Conservation (phyloP, 2,329 filamentous ascomycete genomes). For the Tympanopsis confertula region DNA sequence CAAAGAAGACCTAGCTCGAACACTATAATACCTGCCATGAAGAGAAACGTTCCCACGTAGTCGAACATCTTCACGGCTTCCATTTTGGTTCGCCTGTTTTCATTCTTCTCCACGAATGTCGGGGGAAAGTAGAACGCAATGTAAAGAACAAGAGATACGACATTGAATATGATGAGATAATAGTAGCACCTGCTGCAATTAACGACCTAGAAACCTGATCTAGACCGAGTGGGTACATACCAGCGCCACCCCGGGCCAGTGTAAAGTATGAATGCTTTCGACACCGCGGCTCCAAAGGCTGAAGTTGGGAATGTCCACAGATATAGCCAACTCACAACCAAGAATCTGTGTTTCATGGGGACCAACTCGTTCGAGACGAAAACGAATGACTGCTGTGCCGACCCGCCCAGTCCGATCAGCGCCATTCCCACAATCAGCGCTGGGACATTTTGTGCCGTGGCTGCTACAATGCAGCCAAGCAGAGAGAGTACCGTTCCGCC, state of each 20-base stretch:
- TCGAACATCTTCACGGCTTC: slow-evolving; percentile 16
- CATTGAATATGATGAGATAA: slow-evolving; percentile 15
- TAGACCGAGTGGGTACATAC: too few relatives aligned
- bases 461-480: slow-evolving; percentile 22
- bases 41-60: slow-evolving; percentile 16
- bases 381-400: slow-evolving; percentile 22
- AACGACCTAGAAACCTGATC: too few relatives aligned
- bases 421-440: slow-evolving; percentile 22
- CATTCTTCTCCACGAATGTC: slow-evolving; percentile 16
- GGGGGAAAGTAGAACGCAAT: slow-evolving; percentile 20
- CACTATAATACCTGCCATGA: slow-evolving; percentile 14
- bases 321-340: slow-evolving; percentile 18
- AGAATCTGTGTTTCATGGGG: slow-evolving; percentile 20
- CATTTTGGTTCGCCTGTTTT: slow-evolving; percentile 9
- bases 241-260: slow-evolving; percentile 14
- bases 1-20: slow-evolving; percentile 18
- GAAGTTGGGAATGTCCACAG: slow-evolving; percentile 16
- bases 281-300: slow-evolving; percentile 14
- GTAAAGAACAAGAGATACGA: slow-evolving; percentile 13
- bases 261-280: slow-evolving; percentile 12
- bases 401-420: slow-evolving; percentile 21
- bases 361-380: slow-evolving; percentile 23
- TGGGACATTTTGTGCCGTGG: slow-evolving; percentile 19
- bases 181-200: slow-evolving; percentile 16
- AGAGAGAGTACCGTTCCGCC: slow-evolving; percentile 15